Base-by-base conservation (phyloP, 1,139 yeast genomes). In the Hansenula anomala region DNA sequence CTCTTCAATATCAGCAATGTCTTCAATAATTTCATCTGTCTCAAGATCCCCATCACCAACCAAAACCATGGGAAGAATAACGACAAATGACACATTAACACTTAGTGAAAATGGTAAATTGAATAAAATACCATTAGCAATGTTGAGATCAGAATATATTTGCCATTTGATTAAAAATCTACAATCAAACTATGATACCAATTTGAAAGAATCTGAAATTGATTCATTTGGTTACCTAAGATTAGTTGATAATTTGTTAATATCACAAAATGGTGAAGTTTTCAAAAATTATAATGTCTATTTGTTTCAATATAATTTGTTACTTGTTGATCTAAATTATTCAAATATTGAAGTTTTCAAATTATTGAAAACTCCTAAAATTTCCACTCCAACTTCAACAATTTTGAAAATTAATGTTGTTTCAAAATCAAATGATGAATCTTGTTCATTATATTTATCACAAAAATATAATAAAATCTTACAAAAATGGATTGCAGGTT, bases 401-500 rank as follows among this genome's bases (percentile, higher is more conserved):
- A 47, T 49, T 16, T 36, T 54, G 30, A 46, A 43, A 24, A 26
- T 50, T 4, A 9, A 30, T 3, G n/a, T n/a, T n/a, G n/a, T n/a
- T n/a, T n/a, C n/a, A n/a, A n/a, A n/a, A n/a, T 28, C 51, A 14
- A 17, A 46, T 37, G 22, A 37, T 55, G 16, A 37, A 30, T 9
- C 28, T 42, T 25, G 43, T 37, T 33, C 41, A 4, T 9, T 58
- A 8, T 52, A 48, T 34, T 39, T 63, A 6, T 52, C 51, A 14
- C 54, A 59, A 30, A 32, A 48, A 24, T 45, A 55, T 9, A 37
- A 54, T 3, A 41, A 45, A n/a, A 46, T 63, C 3, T 38, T 62
- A 25, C 60, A 60, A 38, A 66, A 62, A 49, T 66, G 71, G 71
- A 49, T 52, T 5, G 50, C 59, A 12, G 69, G 61, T 1, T 44